phyloP scores from a whole-genome alignment of 2,329 filamentous ascomycete species.

The Calonectria pseudoreteaudii region DNA sequence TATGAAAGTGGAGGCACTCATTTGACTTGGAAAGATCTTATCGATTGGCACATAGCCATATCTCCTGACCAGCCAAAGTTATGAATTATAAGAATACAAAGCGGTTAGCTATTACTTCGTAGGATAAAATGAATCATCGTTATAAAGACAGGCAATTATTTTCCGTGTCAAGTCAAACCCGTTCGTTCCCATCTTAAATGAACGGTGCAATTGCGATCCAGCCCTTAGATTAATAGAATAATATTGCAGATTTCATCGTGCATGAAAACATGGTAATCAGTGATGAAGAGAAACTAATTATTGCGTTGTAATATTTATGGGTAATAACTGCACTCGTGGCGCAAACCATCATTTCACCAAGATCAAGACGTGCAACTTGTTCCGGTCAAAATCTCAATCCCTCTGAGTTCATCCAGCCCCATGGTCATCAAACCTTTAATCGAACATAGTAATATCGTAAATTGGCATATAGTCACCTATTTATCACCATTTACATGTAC shows the following conservation, averaged over 20 bases:
- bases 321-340: background rate
- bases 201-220: background rate
- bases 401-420: background rate
- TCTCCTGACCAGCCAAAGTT: background rate
- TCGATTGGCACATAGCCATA: background rate
- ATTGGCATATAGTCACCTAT: background rate
- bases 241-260: background rate
- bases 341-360: background rate
- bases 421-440: background rate
- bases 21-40: background rate
- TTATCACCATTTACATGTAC: background rate
- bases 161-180: background rate
- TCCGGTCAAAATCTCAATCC: background rate
- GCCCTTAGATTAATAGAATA: background rate
- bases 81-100: background rate
- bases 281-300: background rate
- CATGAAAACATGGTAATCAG: background rate
- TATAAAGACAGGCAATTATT: background rate
- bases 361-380: background rate
- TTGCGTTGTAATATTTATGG: background rate
- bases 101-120: background rate
- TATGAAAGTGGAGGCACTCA: background rate
- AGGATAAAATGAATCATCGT: background rate
- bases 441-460: background rate
- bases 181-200: background rate